Base-by-base conservation (phyloP, 2,329 filamentous ascomycete genomes). In the Cryphonectria parasitica region DNA sequence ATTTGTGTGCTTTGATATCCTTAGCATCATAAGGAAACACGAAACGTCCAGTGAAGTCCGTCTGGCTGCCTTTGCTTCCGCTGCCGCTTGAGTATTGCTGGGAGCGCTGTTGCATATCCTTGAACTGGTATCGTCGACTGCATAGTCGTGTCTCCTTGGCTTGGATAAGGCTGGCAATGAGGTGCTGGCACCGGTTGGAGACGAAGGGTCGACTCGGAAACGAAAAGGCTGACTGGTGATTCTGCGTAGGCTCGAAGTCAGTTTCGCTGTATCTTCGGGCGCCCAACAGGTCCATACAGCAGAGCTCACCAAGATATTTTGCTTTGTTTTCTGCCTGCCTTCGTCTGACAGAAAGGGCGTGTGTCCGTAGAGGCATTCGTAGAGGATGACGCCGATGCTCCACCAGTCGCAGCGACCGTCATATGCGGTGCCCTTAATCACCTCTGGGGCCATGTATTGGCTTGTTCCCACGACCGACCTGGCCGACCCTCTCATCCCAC, bases 371-470 rank as follows among this genome's bases (percentile, higher is more conserved):
- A 98, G 84, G 77, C 95, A 98, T 86, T 98, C 95, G 77, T 93
- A 98, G 69, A 98, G 82, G 77, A 98, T 98, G 77, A 98, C 90
- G 67, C 94, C 95, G 75, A 98, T 89, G 81, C 95, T 98, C 95
- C 93, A 98, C 94, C 88, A 98, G 81, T 98, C 95, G 81, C 95
- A 98, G 77, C 95, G 88, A 41, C 93, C 95, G 81, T 98, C 96
- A 79, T 98, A 98, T 52, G 87, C 83, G 64, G 94, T 88, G 39
- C 95, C 93, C 74, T 88, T 85, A 70, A 98, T 91, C 25, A 98
- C 93, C 82, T 98, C 96, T 1, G 95, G 95, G 0, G 96, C 95
- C 96, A 98, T 98, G 83, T 98, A 98, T 78, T 98, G 95, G 78
- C 94, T 97, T 2, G 96, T 98, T 2, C 95, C 95, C 15, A 98